Evolutionary conservation across 371 early-diverging fungal genomes (phyloP), one percentile per base, ranked within the genome.

Genomic region (Mortierella sp.): DNA sequence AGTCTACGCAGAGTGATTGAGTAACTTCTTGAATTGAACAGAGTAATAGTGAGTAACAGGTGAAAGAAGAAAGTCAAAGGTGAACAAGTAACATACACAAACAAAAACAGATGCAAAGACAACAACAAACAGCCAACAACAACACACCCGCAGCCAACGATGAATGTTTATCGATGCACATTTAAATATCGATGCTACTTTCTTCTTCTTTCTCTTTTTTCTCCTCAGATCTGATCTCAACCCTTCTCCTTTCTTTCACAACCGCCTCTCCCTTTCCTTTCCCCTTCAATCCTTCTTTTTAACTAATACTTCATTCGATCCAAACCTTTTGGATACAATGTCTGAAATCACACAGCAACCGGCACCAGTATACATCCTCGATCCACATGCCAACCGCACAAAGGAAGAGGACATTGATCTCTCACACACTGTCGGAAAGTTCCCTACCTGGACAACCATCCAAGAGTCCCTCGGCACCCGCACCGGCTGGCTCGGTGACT

Each of bases 401-500:
- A 75, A 69, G 55, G 77, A 77, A 22, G 68, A 67, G 19, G 81
- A 81, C 16, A 64, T 74, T 16, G 81, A 81, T 68, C 81, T 81
- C 52, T 77, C 81, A 4, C 81, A 77, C 55, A 81, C 77, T 1
- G 64, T 55, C n/a, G 77, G 77, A 29, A 74, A 70, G 24, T 2
- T 77, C 2, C 81, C 81, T 24, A 67, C 74, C 2, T 81, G 77
- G 77, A 44, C 73, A 26, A 74, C 73, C 10, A 67, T 91, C 53
- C 87, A 86, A 50, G 70, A 80, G 0, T 87, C 88, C 39, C 85
- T 89, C 4, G 84, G 78, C 24, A 90, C 91, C 2, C 79, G 83
- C 50, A 85, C 86, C 67, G 91, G 92, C n/a, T 91, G 92, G 92
- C 81, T 89, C 71, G 92, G 92, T 9, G 88, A 89, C 47, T 90